Base-by-base conservation (phyloP, 2,329 filamentous ascomycete species). In the Cadophora gregata region DNA sequence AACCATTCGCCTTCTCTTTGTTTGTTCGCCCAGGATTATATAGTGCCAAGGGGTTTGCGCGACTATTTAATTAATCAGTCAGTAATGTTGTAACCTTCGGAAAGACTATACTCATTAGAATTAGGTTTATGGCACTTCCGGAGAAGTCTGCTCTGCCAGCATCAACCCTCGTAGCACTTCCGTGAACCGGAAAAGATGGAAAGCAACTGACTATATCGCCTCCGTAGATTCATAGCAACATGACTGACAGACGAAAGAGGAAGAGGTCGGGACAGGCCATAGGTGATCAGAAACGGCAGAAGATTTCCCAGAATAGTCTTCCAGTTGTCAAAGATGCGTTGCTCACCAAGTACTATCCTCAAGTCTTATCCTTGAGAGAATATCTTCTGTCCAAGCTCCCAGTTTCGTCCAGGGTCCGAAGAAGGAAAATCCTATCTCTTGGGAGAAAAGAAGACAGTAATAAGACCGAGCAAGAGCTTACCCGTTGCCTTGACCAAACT, bases 351-450 rank as follows among this genome's bases (percentile, higher is more conserved):
- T 91, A 90, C 79, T 97, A 93, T 78, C 79, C 84, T 8, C 79
- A 83, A 56, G 84, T 93, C 14, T 78, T 87, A 64, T 88, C 88
- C 0, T 81, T 97, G 65, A 88, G 93, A 73, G 83, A 90, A 66
- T 92, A 93, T 79, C 80, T 94, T 47, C 80, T 94, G 58, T 81
- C 81, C 24, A 86, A 83, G 67, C 84, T 96, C 12, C 90, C 92
- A 0, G 71, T 78, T n/a, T 83, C 86, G 12, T 95, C 92, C 5
- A 90, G 84, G 63, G 76, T 88, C 63, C 81, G 88, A 55, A 81
- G 85, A 33, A 86, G 82, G 74, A 89, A 88, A 73, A 83, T 90
- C 58, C 75, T 80, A 1, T 78, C 77, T 4, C 69, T 87, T 25
- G 75, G 73, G 7, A 59, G 53, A 27, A 69, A 63, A 45, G 19